Evolutionary conservation across 2,329 filamentous ascomycete species (phyloP).

Genomic region (Aureobasidium sp.): DNA sequence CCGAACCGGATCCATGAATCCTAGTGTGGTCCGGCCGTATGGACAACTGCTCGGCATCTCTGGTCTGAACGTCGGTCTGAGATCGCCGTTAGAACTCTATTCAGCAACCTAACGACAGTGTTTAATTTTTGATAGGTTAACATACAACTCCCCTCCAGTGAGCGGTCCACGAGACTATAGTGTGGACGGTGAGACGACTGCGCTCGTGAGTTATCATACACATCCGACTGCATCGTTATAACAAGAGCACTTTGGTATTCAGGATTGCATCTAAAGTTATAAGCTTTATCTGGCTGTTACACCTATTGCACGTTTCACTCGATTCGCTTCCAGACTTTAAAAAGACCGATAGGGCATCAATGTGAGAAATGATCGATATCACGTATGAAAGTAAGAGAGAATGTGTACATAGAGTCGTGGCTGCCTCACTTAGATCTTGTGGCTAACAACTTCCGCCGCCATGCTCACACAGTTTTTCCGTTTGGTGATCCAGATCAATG

Average conservation of each 20-base stretch:
- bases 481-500: neutral
- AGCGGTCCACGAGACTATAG: neutral
- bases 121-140: neutral
- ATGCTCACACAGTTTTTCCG: conserved; percentile 11
- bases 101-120: neutral
- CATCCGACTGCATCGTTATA: neutral
- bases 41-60: neutral
- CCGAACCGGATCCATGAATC: neutral
- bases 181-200: neutral
- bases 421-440: neutral
- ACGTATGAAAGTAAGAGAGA: too few species aligned
- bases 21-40: neutral
- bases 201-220: neutral
- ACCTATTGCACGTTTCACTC: neutral
- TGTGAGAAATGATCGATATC: too few species aligned
- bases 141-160: neutral
- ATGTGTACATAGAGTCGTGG: too few species aligned
- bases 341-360: neutral
- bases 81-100: conserved; percentile 5
- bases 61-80: neutral
- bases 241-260: neutral
- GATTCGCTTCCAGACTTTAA: neutral
- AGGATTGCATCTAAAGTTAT: neutral
- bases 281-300: neutral
- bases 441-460: neutral